Evolutionary conservation across 192 early-diverging fungal species (phyloP).

Genomic region (Coemansia sp.): DNA sequence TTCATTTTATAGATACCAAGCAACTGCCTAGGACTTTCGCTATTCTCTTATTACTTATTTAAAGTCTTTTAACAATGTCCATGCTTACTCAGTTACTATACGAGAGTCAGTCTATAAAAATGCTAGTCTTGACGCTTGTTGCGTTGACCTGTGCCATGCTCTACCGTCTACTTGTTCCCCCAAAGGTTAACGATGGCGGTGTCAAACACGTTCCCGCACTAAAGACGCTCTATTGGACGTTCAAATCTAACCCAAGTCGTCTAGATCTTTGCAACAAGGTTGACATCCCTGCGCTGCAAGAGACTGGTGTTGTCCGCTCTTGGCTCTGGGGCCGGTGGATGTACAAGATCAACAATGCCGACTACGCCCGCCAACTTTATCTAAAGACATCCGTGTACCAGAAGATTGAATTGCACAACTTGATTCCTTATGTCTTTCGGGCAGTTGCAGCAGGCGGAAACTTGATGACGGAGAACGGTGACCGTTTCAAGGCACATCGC

Average conservation of each 20-base stretch:
- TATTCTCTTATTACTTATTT: not conserved
- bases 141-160: not conserved
- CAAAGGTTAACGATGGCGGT: slow-evolving; percentile 43
- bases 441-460: slow-evolving; percentile 47
- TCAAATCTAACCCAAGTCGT: slow-evolving; percentile 35
- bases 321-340: slow-evolving; percentile 54
- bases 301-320: slow-evolving; percentile 33
- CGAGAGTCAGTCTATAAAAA: not conserved
- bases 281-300: slow-evolving; percentile 29
- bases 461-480: slow-evolving; percentile 51
- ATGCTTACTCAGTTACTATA: not conserved
- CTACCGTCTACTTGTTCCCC: slow-evolving; percentile 37
- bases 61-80: slow-evolving; percentile 4
- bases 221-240: slow-evolving; percentile 51
- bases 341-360: slow-evolving; percentile 53
- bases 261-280: slow-evolving; percentile 38
- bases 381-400: slow-evolving; percentile 43
- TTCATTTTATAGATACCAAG: too few relatives aligned
- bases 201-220: slow-evolving; percentile 40
- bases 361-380: slow-evolving; percentile 48
- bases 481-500: slow-evolving; percentile 46
- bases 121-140: slow-evolving; percentile 7
- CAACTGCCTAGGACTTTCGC: too few relatives aligned
- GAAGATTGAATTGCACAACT: slow-evolving; percentile 50
- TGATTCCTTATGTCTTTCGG: slow-evolving; percentile 44